Evolutionary conservation across 139 green algal species (phyloP), one percentile per base, ranked within the genome.

Genomic region (Tetradesmus obliquus): DNA sequence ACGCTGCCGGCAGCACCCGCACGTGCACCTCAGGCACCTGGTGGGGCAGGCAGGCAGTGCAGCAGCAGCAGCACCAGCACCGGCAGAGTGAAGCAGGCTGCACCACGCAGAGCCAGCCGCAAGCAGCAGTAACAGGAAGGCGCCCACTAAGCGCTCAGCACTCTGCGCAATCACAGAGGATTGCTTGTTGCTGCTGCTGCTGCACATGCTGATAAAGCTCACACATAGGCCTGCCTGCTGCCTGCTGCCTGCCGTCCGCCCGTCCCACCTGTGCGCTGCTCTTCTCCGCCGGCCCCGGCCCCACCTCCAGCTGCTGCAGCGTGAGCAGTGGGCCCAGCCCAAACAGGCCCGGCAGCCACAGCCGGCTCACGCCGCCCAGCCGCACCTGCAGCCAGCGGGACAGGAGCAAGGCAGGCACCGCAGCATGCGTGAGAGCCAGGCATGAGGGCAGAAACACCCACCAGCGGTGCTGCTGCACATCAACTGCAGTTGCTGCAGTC

Each of bases 311-410:
- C 32, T 82, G 82, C 17, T 85, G 82, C 20, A 94, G 54, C 1
- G 58, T 55, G 13, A 94, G 22, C 45, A 95, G 62, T 8, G 92
- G 88, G 3, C 90, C 80, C 51, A 94, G 45, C 3, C 93, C 93
- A 13, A 94, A 19, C 89, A 94, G 88, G 32, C 93, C 93, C 60
- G 84, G 58, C 81, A 91, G 91, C 12, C 60, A 93, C 80, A 94
- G 32, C 58, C 20, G 57, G 3, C 13, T 9, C 24, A 92, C 72
- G 15, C 74, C 82, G 22, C 55, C 83, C 45, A 66, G 45, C 6
- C 13, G 24, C 53, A 92, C 69, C 90, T 92, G 90, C 57, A 76
- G n/a, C 13, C 9, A 57, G 13, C 8, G 71, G 8, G 51, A 17
- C 51, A 62, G 55, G 19, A 12, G 72, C 53, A 24, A 74, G 53